phyloP scores from a whole-genome alignment of 2,329 filamentous ascomycete genomes.

The Fusarium papillatum region DNA sequence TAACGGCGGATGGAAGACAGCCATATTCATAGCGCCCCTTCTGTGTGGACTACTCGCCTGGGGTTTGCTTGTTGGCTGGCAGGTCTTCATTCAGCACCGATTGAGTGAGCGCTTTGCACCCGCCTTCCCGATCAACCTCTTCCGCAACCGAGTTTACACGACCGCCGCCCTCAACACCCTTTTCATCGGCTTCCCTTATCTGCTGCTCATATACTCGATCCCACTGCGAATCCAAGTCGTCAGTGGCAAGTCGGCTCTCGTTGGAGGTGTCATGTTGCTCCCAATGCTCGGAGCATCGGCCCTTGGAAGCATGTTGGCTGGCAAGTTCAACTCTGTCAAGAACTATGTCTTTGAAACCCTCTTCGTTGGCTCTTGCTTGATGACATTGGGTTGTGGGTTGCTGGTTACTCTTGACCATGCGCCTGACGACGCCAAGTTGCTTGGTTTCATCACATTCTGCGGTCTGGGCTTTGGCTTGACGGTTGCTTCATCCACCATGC shows the following conservation, averaged over 20 bases:
- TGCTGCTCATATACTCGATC: constrained; percentile 63
- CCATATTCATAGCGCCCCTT: constrained; percentile 49
- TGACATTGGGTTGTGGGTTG: constrained; percentile 62
- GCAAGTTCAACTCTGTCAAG: constrained; percentile 56
- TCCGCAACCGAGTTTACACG: constrained; percentile 61
- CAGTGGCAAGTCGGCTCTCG: constrained; percentile 58
- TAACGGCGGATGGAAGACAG: constrained; percentile 57
- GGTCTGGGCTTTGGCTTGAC: constrained; percentile 66
- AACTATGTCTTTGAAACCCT: constrained; percentile 60
- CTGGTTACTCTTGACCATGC: constrained; percentile 53
- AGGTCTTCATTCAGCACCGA: constrained; percentile 40
- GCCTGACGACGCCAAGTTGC: constrained; percentile 57
- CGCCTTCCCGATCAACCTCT: constrained; percentile 62
- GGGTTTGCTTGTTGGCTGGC: constrained; percentile 46
- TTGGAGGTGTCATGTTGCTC: constrained; percentile 65
- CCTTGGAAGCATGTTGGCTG: constrained; percentile 57
- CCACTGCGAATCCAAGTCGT: constrained; percentile 65
- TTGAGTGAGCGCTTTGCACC: constrained; percentile 48
- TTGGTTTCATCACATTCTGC: constrained; percentile 65
- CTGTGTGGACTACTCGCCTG: constrained; percentile 46
- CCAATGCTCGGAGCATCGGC: constrained; percentile 66
- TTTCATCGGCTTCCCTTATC: constrained; percentile 64
- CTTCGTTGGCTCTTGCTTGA: constrained; percentile 55
- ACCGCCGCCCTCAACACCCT: constrained; percentile 58
- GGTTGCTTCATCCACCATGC: constrained; percentile 61